Percentiles rank a stretch among this genome's conserved stretches.
These are phyloP conservation scores for Hippophae rhamnoides DNA, from an alignment of 306 rosid species.

Conservation along the genomic window DNA sequence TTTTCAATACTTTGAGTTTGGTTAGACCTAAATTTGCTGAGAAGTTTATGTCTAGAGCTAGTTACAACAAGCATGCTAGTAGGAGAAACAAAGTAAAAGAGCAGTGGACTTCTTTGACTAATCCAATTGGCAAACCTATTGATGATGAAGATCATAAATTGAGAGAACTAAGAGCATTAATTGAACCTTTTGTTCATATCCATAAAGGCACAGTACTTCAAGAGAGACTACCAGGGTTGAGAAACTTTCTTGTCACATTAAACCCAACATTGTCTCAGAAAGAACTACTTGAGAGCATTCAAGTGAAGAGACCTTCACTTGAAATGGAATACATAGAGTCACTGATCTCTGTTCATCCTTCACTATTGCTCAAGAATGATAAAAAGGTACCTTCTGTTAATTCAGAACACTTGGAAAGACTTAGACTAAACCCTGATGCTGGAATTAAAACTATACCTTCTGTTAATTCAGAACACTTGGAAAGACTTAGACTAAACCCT, in stretches of 20 bases:
- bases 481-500: constrained; percentile 15
- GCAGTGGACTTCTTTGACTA: constrained; percentile 26
- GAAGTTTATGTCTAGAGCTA: background rate
- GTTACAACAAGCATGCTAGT: constrained; percentile 2
- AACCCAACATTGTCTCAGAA: constrained; percentile 21
- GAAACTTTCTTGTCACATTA: constrained; percentile 16
- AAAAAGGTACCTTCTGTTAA: background rate
- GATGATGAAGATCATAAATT: constrained; percentile 18
- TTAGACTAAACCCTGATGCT: constrained; percentile 20
- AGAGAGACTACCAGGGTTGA: constrained; percentile 54
- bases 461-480: constrained; percentile 6
- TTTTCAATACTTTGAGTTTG: constrained; percentile 39
- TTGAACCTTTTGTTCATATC: constrained; percentile 44
- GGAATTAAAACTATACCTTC: constrained; percentile 34
- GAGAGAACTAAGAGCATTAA: constrained; percentile 18
- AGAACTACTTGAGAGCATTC: background rate
- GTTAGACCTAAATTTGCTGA: constrained; percentile 31
- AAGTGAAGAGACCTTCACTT: background rate
- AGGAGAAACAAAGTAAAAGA: constrained; percentile 9
- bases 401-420: constrained; percentile 4
- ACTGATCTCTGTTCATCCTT: constrained; percentile 48
- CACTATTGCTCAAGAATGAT: constrained; percentile 17
- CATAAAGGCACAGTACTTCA: constrained; percentile 40
- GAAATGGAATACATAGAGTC: constrained; percentile 31
- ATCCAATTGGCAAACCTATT: constrained; percentile 14